phyloP scores from a whole-genome alignment of 2,329 filamentous ascomycete species.

The Diaporthe sp. region DNA sequence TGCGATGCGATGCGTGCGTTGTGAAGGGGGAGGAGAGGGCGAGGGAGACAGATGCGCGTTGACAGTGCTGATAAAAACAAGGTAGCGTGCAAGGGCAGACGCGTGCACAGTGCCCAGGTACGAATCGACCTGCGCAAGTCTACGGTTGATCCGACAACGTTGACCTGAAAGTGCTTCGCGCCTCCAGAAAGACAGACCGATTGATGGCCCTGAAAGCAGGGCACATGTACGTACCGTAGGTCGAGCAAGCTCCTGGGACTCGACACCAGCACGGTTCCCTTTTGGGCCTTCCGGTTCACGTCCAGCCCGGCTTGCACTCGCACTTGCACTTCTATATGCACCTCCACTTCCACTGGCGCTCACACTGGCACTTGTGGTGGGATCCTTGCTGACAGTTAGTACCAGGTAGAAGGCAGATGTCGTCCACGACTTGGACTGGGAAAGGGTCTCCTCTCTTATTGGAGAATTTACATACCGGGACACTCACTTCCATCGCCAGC shows the following conservation, averaged over 20 bases:
- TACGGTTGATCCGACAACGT: background rate
- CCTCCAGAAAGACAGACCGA: background rate
- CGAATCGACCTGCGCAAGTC: background rate
- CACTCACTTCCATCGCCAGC: conserved; percentile 10
- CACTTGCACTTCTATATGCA: background rate
- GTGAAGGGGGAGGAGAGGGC: background rate
- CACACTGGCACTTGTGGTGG: background rate
- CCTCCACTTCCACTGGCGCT: background rate
- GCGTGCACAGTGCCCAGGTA: conserved; percentile 1
- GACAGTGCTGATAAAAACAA: conserved; percentile 2
- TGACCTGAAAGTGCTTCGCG: background rate
- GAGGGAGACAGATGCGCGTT: background rate
- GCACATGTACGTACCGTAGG: conserved; percentile 26
- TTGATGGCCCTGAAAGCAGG: background rate
- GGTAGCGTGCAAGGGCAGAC: background rate
- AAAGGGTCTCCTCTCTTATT: background rate
- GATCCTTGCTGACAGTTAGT: conserved; percentile 21
- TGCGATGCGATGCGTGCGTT: background rate
- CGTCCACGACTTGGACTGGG: background rate
- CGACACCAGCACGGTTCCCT: background rate
- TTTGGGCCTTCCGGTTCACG: background rate
- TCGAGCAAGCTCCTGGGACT: conserved; percentile 11
- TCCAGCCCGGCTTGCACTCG: background rate
- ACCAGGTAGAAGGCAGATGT: background rate
- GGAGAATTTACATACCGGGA: conserved; percentile 2